Evolutionary conservation across 306 rosid species (phyloP), one percentile per base, ranked within the genome.

Genomic region (Ziziphus jujuba): DNA sequence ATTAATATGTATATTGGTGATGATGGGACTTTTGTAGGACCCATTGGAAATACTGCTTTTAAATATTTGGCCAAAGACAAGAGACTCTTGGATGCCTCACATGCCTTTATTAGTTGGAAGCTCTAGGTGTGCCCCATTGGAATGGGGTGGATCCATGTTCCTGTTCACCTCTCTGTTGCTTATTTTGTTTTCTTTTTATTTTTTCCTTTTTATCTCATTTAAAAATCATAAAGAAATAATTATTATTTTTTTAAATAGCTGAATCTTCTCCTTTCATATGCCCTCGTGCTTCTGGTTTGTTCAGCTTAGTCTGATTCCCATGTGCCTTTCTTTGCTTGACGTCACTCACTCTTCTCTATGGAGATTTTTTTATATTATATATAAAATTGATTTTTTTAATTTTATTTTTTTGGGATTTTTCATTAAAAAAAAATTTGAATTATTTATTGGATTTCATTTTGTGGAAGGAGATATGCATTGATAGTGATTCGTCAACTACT

Each of bases 401-500:
- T 74, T 63, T 9, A 49, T 49, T 5, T 74, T 51, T 72, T 31
- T 25, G 63, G 59, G 74, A 21, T 33, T 50, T 28, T 16, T 22
- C 38, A 45, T 28, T 66, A 51, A 79, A 63, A 55, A 61, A 58
- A 36, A 67, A 56, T 76, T 47, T 58, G 12, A 53, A 21, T 31
- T 40, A 40, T 65, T 49, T 72, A 74, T 75, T 22, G 54, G 82
- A 61, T 72, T 72, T 80, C 61, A 63, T 70, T 68, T 64, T 63
- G 38, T 63, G 66, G 63, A 56, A 61, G 62, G 72, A 76, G 73
- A 83, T 70, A 74, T 77, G 86, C 68, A 31, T 66, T 70, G 96
- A 91, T 74, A 67, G 79, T 79, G 97, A 91, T 85, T 82, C 74
- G 44, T 67, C 78, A 89, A 84, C 97, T 4, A 78, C 83, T 79